Conservation (phyloP, 2,329 filamentous ascomycete genomes). For the Aspergillus calidoustus region DNA sequence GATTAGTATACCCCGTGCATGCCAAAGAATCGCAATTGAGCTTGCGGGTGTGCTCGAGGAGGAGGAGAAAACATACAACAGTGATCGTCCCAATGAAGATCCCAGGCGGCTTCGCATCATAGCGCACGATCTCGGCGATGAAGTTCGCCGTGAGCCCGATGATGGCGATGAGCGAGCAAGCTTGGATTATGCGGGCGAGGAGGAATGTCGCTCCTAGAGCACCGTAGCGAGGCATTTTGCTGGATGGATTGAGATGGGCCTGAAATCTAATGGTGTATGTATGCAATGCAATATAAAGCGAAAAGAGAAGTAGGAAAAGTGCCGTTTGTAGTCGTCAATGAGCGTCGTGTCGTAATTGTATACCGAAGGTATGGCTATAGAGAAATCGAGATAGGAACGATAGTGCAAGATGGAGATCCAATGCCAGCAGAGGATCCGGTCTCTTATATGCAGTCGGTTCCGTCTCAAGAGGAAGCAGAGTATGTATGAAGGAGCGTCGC, state of each 20-base stretch:
- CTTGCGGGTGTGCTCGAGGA: background rate
- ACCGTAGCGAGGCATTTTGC: conserved; percentile 56
- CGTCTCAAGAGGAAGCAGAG: background rate
- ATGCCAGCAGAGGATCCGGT: conserved; percentile 10
- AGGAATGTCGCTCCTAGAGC: conserved; percentile 81
- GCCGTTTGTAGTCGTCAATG: conserved; percentile 2
- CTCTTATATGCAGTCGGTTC: background rate
- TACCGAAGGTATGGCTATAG: background rate
- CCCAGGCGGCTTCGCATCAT: conserved; percentile 67
- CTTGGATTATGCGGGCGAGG: conserved; percentile 71
- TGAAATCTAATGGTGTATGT: background rate
- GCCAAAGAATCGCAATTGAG: background rate
- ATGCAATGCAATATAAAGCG: background rate
- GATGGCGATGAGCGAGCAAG: conserved; percentile 72
- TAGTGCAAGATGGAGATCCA: background rate
- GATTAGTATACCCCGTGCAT: conserved; percentile 18
- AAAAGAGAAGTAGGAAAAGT: background rate
- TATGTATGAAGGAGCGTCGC: background rate
- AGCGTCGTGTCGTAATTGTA: background rate
- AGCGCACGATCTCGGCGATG: conserved; percentile 73
- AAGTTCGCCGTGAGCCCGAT: conserved; percentile 84
- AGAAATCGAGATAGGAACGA: background rate
- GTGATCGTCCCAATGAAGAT: conserved; percentile 78
- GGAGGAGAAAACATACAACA: conserved; percentile 64
- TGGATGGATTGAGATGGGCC: background rate